phyloP scores from a whole-genome alignment of 2,329 filamentous ascomycete genomes.

The Stagonosporopsis chrysanthemi region DNA sequence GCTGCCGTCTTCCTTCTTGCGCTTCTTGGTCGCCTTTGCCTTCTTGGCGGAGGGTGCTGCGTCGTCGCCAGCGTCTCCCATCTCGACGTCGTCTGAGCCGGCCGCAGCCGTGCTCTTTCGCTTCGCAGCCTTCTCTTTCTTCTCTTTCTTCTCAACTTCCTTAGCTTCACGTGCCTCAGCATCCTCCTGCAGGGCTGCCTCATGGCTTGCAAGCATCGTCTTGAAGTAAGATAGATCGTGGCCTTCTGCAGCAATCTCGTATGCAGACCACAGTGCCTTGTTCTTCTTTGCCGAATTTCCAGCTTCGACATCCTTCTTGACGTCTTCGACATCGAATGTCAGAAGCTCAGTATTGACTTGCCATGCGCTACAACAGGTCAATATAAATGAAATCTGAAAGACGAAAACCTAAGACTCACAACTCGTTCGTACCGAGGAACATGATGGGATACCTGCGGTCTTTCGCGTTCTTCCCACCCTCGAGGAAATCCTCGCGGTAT shows the following conservation, averaged over 20 bases:
- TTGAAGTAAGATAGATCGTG: slow-evolving; percentile 86
- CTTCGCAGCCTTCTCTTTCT: slow-evolving; percentile 63
- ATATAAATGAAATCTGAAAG: not conserved
- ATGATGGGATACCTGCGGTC: slow-evolving; percentile 93
- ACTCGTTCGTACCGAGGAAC: slow-evolving; percentile 95
- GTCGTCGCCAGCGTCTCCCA: slow-evolving; percentile 52
- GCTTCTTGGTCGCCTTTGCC: slow-evolving; percentile 64
- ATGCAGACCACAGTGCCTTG: slow-evolving; percentile 81
- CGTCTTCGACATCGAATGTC: slow-evolving; percentile 76
- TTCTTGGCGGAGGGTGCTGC: slow-evolving; percentile 49
- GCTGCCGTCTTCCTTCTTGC: slow-evolving; percentile 73
- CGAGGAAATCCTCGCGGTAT: slow-evolving; percentile 84
- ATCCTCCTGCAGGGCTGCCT: slow-evolving; percentile 63
- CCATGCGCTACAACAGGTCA: slow-evolving; percentile 73
- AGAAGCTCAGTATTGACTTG: slow-evolving; percentile 83
- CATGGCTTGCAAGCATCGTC: slow-evolving; percentile 70
- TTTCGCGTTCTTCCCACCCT: slow-evolving; percentile 83
- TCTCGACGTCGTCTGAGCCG: slow-evolving; percentile 48
- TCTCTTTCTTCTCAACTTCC: slow-evolving; percentile 67
- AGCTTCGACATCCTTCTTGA: slow-evolving; percentile 73
- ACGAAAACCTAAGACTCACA: slow-evolving; percentile 70
- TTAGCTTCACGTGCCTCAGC: slow-evolving; percentile 72
- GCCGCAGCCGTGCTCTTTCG: slow-evolving; percentile 50
- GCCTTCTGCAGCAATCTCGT: slow-evolving; percentile 78
- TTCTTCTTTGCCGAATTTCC: slow-evolving; percentile 84